phyloP scores from a whole-genome alignment of 2,329 filamentous ascomycete species.

The Phialophora verrucosa region DNA sequence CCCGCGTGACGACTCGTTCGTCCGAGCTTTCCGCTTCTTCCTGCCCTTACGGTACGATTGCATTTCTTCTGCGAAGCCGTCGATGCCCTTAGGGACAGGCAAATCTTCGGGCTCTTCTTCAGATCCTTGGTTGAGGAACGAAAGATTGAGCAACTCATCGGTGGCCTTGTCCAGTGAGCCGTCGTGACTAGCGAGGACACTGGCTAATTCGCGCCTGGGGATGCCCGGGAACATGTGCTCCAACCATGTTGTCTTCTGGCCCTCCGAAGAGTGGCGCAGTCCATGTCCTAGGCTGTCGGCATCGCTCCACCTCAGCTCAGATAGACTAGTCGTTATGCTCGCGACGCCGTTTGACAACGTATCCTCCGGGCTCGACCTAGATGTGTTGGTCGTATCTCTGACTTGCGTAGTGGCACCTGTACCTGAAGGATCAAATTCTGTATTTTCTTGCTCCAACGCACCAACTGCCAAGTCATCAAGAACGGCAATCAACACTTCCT shows the following conservation, averaged over 20 bases:
- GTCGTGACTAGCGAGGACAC: slow-evolving; percentile 49
- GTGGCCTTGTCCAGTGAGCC: slow-evolving; percentile 73
- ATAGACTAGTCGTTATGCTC: slow-evolving; percentile 37
- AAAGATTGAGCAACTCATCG: slow-evolving; percentile 79
- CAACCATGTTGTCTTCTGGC: slow-evolving; percentile 69
- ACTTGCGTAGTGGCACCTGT: slow-evolving; percentile 38
- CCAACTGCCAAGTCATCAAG: slow-evolving; percentile 70
- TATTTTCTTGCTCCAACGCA: slow-evolving; percentile 67
- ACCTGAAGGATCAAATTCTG: slow-evolving; percentile 36
- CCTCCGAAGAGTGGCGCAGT: slow-evolving; percentile 43
- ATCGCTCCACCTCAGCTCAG: slow-evolving; percentile 40
- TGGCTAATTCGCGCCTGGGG: slow-evolving; percentile 42
- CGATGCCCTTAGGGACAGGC: slow-evolving; percentile 71
- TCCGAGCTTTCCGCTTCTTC: slow-evolving; percentile 41
- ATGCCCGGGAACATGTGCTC: slow-evolving; percentile 73
- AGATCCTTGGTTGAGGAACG: slow-evolving; percentile 73
- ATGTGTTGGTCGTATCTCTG: slow-evolving; percentile 45
- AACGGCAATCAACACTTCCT: slow-evolving; percentile 61
- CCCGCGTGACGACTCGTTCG: slow-evolving; percentile 37
- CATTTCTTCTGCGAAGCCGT: slow-evolving; percentile 72
- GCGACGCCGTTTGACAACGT: slow-evolving; percentile 33
- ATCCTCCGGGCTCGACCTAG: slow-evolving; percentile 31
- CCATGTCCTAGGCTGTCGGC: slow-evolving; percentile 27
- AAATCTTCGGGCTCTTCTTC: slow-evolving; percentile 55
- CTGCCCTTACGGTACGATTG: slow-evolving; percentile 46